Evolutionary conservation across 352 stramenopile species (phyloP).

Genomic region (Pythium monospermum): DNA sequence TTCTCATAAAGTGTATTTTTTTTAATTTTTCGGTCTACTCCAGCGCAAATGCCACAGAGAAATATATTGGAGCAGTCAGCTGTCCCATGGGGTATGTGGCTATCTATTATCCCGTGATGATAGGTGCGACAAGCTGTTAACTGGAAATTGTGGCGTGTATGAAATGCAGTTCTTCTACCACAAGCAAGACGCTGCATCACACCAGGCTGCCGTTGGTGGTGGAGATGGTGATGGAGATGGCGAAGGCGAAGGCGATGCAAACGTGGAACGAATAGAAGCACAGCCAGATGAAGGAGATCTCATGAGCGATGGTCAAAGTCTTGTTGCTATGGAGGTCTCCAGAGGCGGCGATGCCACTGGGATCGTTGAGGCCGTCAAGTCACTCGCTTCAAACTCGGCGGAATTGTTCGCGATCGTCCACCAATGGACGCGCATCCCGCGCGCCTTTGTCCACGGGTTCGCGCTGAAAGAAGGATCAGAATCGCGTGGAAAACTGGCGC

Average conservation of each 20-base stretch:
- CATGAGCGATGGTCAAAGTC: background rate
- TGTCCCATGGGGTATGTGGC: conserved; percentile 2
- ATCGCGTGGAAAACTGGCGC: conserved; percentile 19
- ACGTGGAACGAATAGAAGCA: too few species aligned
- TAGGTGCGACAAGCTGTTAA: background rate
- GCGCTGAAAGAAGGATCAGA: conserved; percentile 21
- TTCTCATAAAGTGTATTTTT: background rate
- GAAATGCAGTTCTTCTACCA: conserved; percentile 8
- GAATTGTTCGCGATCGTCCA: conserved; percentile 42
- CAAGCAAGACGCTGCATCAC: background rate
- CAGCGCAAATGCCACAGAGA: conserved; percentile 5
- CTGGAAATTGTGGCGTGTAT: background rate
- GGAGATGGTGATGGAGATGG: background rate
- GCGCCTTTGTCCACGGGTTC: conserved; percentile 32
- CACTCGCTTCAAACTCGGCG: conserved; percentile 20
- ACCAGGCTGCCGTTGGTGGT: background rate
- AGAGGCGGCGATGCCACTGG: background rate
- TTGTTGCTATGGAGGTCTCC: too few species aligned
- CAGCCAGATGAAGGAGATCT: too few species aligned
- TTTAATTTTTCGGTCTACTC: background rate
- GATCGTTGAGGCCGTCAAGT: conserved; percentile 24
- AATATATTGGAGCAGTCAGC: background rate
- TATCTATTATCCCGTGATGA: background rate
- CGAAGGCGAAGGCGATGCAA: too few species aligned
- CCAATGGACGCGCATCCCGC: conserved; percentile 46